These are phyloP conservation scores for Boletus subcaerulescens DNA, from an alignment of 768 basidiomycete species.

Conservation along the genomic window DNA sequence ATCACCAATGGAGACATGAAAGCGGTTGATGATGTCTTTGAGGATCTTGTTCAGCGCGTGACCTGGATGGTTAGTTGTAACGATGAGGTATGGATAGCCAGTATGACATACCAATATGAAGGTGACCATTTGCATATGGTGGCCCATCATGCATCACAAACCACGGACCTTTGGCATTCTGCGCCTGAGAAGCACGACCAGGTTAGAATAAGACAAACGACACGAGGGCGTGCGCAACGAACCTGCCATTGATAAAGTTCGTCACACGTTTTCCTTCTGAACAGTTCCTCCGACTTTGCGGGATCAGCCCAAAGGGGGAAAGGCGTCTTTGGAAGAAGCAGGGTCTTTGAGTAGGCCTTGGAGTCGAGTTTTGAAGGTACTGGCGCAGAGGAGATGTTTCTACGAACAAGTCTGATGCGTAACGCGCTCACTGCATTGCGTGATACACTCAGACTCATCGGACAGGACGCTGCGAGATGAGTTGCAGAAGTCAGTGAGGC, in stretches of 20 bases:
- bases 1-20: constrained; percentile 71
- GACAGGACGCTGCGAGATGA: not conserved
- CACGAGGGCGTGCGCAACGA: constrained; percentile 22
- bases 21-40: constrained; percentile 95
- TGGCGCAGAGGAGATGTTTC: constrained; percentile 15
- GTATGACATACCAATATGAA: constrained; percentile 78
- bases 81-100: not conserved
- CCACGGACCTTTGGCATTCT: constrained; percentile 59
- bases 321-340: constrained; percentile 77
- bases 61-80: constrained; percentile 43
- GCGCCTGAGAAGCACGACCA: constrained; percentile 42
- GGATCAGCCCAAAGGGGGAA: constrained; percentile 75
- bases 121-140: constrained; percentile 93
- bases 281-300: constrained; percentile 55
- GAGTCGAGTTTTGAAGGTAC: constrained; percentile 9
- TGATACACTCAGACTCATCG: constrained; percentile 19
- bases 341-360: constrained; percentile 54
- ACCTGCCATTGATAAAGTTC: constrained; percentile 81
- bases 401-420: constrained; percentile 5
- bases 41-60: constrained; percentile 95
- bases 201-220: not conserved
- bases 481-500: no score
- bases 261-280: constrained; percentile 62
- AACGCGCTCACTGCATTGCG: constrained; percentile 15
- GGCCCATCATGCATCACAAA: constrained; percentile 96